Conservation (phyloP, 768 basidiomycete genomes). For the Panellus pusillus region DNA sequence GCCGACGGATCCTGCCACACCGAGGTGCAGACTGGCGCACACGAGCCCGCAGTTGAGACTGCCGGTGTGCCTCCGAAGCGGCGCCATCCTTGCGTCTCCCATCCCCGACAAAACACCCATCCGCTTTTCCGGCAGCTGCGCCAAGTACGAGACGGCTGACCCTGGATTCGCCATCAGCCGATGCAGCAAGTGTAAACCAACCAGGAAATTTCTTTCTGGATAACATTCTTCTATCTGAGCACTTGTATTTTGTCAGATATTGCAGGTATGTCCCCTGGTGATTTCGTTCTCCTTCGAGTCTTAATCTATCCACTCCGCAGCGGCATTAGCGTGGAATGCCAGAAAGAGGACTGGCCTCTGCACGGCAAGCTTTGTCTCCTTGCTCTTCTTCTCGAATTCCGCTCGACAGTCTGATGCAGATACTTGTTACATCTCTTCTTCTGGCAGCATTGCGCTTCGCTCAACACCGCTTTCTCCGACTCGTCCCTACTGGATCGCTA, state of each 20-base stretch:
- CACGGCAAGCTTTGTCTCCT: slow-evolving; percentile 14
- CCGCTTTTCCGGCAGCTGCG: slow-evolving; percentile 10
- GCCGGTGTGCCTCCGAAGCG: slow-evolving; percentile 6
- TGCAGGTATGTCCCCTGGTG: slow-evolving; percentile 6
- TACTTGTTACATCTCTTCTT: too few species aligned
- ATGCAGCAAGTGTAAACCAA: slow-evolving; percentile 15
- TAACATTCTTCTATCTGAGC: too few species aligned
- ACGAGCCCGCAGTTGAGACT: slow-evolving; percentile 6
- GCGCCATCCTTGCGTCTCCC: background rate
- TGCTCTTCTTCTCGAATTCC: background rate
- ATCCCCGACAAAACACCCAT: slow-evolving; percentile 1
- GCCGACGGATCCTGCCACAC: slow-evolving; percentile 15
- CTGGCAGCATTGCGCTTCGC: too few species aligned
- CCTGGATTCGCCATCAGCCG: slow-evolving; percentile 3
- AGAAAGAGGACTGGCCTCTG: slow-evolving; percentile 17
- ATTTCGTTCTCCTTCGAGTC: background rate
- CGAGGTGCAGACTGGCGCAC: slow-evolving; percentile 3
- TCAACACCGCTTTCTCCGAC: too few species aligned
- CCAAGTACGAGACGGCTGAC: slow-evolving; percentile 13
- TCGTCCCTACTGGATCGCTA: too few species aligned
- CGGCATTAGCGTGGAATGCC: slow-evolving; percentile 16
- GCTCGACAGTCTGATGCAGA: background rate
- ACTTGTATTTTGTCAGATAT: slow-evolving; percentile 1
- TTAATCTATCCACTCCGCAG: too few species aligned
- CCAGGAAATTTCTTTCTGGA: background rate